These are phyloP conservation scores for Clonostachys byssicola DNA, from an alignment of 2,329 filamentous ascomycete species.

Conservation along the genomic window DNA sequence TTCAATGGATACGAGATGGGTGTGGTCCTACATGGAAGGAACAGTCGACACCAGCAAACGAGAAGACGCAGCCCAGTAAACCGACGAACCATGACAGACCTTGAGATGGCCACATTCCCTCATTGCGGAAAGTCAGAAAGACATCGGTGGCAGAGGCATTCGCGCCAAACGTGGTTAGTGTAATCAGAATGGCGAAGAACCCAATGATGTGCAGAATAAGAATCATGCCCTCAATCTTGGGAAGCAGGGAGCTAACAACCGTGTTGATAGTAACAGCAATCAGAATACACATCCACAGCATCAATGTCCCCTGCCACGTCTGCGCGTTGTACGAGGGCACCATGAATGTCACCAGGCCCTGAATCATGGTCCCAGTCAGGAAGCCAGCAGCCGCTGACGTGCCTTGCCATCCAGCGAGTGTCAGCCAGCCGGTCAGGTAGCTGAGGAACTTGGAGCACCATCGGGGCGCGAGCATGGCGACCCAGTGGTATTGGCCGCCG, in stretches of 20 bases:
- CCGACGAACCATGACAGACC: conserved; percentile 40
- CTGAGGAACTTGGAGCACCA: conserved; percentile 46
- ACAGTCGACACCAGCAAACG: conserved; percentile 22
- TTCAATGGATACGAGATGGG: background rate
- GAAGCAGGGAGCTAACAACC: conserved; percentile 34
- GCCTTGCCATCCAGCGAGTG: conserved; percentile 38
- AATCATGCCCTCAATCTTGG: conserved; percentile 44
- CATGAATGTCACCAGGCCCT: conserved; percentile 34
- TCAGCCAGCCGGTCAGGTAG: conserved; percentile 45
- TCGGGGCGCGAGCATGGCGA: conserved; percentile 45
- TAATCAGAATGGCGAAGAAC: conserved; percentile 23
- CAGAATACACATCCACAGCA: conserved; percentile 40
- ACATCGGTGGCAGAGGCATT: conserved; percentile 27
- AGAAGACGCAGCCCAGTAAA: conserved; percentile 32
- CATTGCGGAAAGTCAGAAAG: conserved; percentile 37
- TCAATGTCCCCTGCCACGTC: conserved; percentile 42
- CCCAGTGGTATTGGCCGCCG: conserved; percentile 57
- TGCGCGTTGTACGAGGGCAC: conserved; percentile 28
- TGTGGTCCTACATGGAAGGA: conserved; percentile 18
- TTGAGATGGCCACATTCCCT: conserved; percentile 34
- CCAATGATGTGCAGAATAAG: conserved; percentile 40
- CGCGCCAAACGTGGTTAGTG: conserved; percentile 20
- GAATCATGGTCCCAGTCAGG: conserved; percentile 35
- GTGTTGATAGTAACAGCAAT: conserved; percentile 47
- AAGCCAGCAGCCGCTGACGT: conserved; percentile 32